Evolutionary conservation across 345 rosid species (phyloP).

Genomic region (Lepidium sativum): DNA sequence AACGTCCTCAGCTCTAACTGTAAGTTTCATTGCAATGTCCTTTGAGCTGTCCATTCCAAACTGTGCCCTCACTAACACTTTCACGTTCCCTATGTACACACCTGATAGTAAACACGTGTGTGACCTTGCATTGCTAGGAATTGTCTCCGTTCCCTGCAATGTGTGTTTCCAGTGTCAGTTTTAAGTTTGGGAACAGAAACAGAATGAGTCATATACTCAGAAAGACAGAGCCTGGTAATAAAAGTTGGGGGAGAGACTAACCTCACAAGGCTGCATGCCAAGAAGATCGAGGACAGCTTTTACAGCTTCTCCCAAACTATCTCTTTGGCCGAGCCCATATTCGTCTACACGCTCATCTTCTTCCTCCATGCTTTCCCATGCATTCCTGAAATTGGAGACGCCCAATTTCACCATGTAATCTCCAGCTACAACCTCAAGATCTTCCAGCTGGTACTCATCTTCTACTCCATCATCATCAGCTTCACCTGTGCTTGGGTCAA

Average conservation of each 20-base stretch:
- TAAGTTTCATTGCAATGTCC: constrained; percentile 87
- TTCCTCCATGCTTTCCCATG: constrained; percentile 84
- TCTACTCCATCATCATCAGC: constrained; percentile 95
- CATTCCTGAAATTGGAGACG: constrained; percentile 91
- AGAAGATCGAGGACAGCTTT: constrained; percentile 84
- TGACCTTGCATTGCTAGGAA: constrained; percentile 85
- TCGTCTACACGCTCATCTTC: constrained; percentile 86
- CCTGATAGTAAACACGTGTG: constrained; percentile 87
- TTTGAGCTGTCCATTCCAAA: constrained; percentile 77
- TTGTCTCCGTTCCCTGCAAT: constrained; percentile 74
- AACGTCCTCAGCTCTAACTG: constrained; percentile 75
- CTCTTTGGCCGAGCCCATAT: constrained; percentile 95
- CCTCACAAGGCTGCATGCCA: constrained; percentile 99
- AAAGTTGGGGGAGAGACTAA: constrained; percentile 25
- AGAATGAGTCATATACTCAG: background rate
- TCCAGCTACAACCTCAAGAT: constrained; percentile 85
- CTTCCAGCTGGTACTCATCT: constrained; percentile 97
- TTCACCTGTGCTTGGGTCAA: constrained; percentile 83
- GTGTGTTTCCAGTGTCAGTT: constrained; percentile 7
- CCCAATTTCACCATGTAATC: constrained; percentile 85
- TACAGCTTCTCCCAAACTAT: constrained; percentile 76
- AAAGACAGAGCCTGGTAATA: too few relatives aligned
- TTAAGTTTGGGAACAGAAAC: background rate
- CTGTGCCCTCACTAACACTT: constrained; percentile 71
- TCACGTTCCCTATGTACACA: constrained; percentile 75